These are phyloP conservation scores for Piromyces finnis DNA, from an alignment of 192 early-diverging fungal genomes.

Conservation along the genomic window DNA sequence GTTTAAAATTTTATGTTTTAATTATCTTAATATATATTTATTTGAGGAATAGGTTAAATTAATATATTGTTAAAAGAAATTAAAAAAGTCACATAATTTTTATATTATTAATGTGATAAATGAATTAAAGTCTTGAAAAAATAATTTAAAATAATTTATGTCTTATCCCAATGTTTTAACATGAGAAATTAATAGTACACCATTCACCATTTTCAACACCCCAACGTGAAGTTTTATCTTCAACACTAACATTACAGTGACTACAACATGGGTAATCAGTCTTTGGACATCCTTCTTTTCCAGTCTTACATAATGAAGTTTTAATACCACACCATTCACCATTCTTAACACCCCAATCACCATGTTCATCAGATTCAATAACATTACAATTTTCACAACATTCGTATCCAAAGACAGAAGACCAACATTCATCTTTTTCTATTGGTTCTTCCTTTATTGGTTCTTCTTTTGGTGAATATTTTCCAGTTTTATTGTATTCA, in stretches of 20 bases:
- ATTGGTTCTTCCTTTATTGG: not conserved
- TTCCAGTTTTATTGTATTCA: not conserved
- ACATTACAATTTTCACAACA: not conserved
- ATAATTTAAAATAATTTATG: too few species aligned
- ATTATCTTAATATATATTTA: too few species aligned
- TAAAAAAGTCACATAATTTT: too few species aligned
- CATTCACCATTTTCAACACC: not conserved
- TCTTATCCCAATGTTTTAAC: too few species aligned
- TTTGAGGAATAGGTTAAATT: too few species aligned
- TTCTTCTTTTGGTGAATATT: not conserved
- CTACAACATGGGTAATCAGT: not conserved
- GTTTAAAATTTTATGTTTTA: too few species aligned
- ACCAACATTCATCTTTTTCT: not conserved
- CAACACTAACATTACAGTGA: not conserved
- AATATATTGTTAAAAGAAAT: too few species aligned
- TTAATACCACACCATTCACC: not conserved
- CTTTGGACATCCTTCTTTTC: not conserved
- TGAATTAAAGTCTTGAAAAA: too few species aligned
- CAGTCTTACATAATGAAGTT: not conserved
- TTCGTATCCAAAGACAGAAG: not conserved
- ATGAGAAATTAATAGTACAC: too few species aligned
- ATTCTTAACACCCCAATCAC: not conserved
- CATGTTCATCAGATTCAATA: not conserved
- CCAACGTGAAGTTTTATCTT: not conserved
- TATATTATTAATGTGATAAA: too few species aligned